Evolutionary conservation across 2,329 filamentous ascomycete species (phyloP).

Genomic region (Fusarium sp.): DNA sequence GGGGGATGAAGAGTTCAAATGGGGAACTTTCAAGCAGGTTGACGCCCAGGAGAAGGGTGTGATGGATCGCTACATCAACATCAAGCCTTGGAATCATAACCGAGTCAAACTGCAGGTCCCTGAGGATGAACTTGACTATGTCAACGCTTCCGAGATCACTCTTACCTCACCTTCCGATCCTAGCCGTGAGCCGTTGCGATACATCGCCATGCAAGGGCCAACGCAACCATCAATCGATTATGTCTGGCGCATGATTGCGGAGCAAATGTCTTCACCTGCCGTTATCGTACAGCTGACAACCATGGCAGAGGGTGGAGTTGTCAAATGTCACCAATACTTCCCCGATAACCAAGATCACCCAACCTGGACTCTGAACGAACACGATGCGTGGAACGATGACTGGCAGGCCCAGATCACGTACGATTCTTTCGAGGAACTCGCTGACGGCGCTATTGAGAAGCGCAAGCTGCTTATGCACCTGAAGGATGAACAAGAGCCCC

Average conservation of each 20-base stretch:
- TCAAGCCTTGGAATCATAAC: slow-evolving; percentile 90
- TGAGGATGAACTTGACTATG: slow-evolving; percentile 77
- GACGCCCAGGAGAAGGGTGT: slow-evolving; percentile 44
- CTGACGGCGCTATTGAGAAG: slow-evolving; percentile 72
- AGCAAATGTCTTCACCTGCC: slow-evolving; percentile 75
- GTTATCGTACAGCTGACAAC: slow-evolving; percentile 97
- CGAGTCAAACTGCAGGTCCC: slow-evolving; percentile 84
- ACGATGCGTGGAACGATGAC: slow-evolving; percentile 71
- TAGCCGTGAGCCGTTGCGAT: slow-evolving; percentile 61
- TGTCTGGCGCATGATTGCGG: slow-evolving; percentile 95
- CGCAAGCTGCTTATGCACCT: slow-evolving; percentile 75
- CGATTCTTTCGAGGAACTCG: slow-evolving; percentile 67
- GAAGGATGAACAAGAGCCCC: slow-evolving; percentile 57
- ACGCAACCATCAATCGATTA: slow-evolving; percentile 80
- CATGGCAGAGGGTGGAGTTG: slow-evolving; percentile 77
- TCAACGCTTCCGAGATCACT: slow-evolving; percentile 81
- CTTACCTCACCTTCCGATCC: slow-evolving; percentile 59
- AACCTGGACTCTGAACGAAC: slow-evolving; percentile 68
- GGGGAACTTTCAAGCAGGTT: slow-evolving; percentile 50
- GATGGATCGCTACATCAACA: slow-evolving; percentile 88
- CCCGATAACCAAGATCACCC: slow-evolving; percentile 67
- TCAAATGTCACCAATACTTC: slow-evolving; percentile 94
- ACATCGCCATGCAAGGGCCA: slow-evolving; percentile 95
- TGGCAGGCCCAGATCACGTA: slow-evolving; percentile 77
- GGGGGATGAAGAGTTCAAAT: slow-evolving; percentile 45